A percentile compares a stretch with the other conserved stretches of the same genome.
phyloP scores from a whole-genome alignment of 129 eudicot genomes.

The Flaveria robusta region DNA sequence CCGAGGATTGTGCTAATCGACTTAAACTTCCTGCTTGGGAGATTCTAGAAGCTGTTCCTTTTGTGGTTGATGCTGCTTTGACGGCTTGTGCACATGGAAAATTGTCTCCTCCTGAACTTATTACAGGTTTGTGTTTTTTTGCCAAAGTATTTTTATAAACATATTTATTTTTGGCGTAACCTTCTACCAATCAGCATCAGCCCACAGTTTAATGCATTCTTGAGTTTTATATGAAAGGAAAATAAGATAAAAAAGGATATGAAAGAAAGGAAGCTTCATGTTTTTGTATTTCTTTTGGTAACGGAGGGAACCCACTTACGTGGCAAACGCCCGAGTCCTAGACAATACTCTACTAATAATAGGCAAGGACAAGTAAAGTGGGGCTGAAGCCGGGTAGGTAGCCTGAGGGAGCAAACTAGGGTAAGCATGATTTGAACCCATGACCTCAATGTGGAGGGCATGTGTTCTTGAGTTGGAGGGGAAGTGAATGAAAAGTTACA shows the following conservation, averaged over 20 bases:
- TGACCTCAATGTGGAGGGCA: too few species aligned
- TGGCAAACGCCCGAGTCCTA: too few species aligned
- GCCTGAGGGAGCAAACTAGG: too few species aligned
- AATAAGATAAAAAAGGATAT: background rate
- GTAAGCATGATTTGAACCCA: too few species aligned
- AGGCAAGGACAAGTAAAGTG: too few species aligned
- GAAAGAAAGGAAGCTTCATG: background rate
- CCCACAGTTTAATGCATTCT: background rate
- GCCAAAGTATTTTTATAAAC: too few species aligned
- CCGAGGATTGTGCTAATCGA: constrained; percentile 55
- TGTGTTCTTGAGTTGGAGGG: background rate
- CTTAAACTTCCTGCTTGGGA: constrained; percentile 95
- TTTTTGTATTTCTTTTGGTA: background rate
- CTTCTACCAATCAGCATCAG: background rate
- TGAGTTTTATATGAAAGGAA: background rate
- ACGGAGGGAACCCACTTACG: too few species aligned
- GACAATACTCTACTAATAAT: too few species aligned
- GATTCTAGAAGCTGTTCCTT: constrained; percentile 94
- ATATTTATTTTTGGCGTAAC: background rate
- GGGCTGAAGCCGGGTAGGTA: too few species aligned
- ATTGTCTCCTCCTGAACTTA: constrained; percentile 87
- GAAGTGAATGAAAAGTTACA: background rate
- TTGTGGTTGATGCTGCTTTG: constrained; percentile 91
- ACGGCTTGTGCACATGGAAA: constrained; percentile 85
- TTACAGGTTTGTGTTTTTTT: constrained; percentile 60